Conservation (phyloP, 208 protist genomes). For the Willaertia magna region DNA sequence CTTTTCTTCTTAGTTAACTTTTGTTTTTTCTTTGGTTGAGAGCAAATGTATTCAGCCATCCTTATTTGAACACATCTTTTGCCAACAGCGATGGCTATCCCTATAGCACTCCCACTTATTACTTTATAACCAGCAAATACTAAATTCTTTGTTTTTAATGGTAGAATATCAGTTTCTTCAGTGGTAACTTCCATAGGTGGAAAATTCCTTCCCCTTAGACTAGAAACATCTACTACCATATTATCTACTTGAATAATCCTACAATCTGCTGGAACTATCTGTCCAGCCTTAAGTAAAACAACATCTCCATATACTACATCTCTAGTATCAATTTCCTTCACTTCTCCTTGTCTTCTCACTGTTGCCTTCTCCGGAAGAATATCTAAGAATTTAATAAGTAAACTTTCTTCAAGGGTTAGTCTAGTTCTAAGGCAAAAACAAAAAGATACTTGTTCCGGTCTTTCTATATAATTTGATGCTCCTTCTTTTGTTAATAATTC, state of each 20-base stretch:
- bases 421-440: background rate
- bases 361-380: background rate
- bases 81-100: background rate
- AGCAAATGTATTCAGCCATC: background rate
- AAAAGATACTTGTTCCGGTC: background rate
- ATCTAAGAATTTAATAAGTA: background rate
- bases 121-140: background rate
- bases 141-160: background rate
- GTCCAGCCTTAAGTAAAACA: background rate
- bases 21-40: too few relatives aligned
- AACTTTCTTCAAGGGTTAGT: background rate
- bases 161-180: background rate
- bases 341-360: background rate
- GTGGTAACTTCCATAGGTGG: background rate
- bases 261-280: background rate
- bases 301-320: background rate
- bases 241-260: background rate
- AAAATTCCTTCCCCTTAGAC: background rate
- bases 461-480: background rate
- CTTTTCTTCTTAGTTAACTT: too few relatives aligned
- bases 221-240: background rate
- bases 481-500: background rate
- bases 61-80: background rate
- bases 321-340: background rate
- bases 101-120: background rate